phyloP scores from a whole-genome alignment of 2,329 filamentous ascomycete species.

The Rugonectria rugulosa region DNA sequence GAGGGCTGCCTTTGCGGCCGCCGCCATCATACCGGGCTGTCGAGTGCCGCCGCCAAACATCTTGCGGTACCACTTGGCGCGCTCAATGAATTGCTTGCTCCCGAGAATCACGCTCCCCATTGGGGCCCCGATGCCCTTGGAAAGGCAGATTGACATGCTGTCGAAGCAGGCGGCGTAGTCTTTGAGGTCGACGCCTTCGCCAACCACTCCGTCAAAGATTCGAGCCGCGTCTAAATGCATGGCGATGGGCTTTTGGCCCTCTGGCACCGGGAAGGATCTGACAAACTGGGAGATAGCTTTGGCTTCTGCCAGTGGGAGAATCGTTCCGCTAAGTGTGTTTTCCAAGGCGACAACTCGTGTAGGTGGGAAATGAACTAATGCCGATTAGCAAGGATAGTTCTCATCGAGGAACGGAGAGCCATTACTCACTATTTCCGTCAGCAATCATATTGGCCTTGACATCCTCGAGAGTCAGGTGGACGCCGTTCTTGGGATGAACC shows the following conservation, averaged over 20 bases:
- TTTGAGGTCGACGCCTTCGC: slow-evolving; percentile 68
- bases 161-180: slow-evolving; percentile 74
- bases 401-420: slow-evolving; percentile 37
- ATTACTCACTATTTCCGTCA: slow-evolving; percentile 36
- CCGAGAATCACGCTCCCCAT: slow-evolving; percentile 77
- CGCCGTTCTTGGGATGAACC: slow-evolving; percentile 72
- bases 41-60: slow-evolving; percentile 75
- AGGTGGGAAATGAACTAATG: slow-evolving; percentile 79
- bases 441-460: slow-evolving; percentile 54
- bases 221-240: slow-evolving; percentile 80
- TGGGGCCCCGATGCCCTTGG: slow-evolving; percentile 79
- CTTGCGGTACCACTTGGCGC: slow-evolving; percentile 61
- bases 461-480: slow-evolving; percentile 77
- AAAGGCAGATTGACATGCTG: slow-evolving; percentile 77
- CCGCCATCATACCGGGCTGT: slow-evolving; percentile 74
- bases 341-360: slow-evolving; percentile 81
- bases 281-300: slow-evolving; percentile 73
- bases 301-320: slow-evolving; percentile 76
- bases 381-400: slow-evolving; percentile 47
- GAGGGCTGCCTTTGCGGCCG: slow-evolving; percentile 72
- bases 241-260: slow-evolving; percentile 59
- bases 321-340: slow-evolving; percentile 78
- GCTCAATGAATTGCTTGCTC: slow-evolving; percentile 41
- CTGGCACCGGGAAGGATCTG: slow-evolving; percentile 46
- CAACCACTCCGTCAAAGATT: slow-evolving; percentile 76